Conservation (phyloP, 139 green algal genomes). For the Micromonas pusilla region DNA sequence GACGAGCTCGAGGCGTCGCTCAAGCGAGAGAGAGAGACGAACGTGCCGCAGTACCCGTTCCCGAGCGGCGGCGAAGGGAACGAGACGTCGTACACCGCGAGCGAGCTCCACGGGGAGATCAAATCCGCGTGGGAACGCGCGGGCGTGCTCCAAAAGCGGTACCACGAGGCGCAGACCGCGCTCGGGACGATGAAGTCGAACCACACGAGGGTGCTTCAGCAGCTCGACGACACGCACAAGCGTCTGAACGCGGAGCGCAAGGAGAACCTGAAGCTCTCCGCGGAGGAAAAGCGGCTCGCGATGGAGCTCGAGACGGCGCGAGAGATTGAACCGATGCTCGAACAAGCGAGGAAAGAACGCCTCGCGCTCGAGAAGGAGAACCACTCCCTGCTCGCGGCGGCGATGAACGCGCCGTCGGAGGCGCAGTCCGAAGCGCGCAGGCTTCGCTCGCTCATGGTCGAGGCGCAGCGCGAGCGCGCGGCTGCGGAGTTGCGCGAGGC, state of each 20-base stretch:
- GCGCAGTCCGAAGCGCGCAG: not conserved
- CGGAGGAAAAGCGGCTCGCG: constrained; percentile 14
- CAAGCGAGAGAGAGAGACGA: not conserved
- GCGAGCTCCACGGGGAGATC: constrained; percentile 5
- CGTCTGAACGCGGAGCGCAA: constrained; percentile 23
- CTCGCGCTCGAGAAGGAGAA: constrained; percentile 21
- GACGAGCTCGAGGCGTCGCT: not conserved
- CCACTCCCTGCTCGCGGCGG: constrained; percentile 1
- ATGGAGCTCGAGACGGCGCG: constrained; percentile 17
- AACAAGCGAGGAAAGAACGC: not conserved
- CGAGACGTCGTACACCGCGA: not conserved
- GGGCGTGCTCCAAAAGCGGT: constrained; percentile 14
- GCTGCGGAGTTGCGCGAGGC: not conserved
- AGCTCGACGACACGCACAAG: constrained; percentile 24
- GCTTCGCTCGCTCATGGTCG: constrained; percentile 2
- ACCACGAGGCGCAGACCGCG: constrained; percentile 3
- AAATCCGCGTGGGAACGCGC: constrained; percentile 18
- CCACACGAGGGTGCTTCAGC: constrained; percentile 7
- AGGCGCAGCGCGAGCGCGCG: constrained; percentile 16
- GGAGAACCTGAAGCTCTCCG: constrained; percentile 21
- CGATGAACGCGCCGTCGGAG: constrained; percentile 3
- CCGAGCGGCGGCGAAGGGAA: not conserved
- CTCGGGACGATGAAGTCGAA: constrained; percentile 10
- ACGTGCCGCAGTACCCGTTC: not conserved
- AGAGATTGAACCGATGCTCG: constrained; percentile 1